Base-by-base conservation (phyloP, 1,139 yeast genomes). In the Sugiyamaella grinbergsii region DNA sequence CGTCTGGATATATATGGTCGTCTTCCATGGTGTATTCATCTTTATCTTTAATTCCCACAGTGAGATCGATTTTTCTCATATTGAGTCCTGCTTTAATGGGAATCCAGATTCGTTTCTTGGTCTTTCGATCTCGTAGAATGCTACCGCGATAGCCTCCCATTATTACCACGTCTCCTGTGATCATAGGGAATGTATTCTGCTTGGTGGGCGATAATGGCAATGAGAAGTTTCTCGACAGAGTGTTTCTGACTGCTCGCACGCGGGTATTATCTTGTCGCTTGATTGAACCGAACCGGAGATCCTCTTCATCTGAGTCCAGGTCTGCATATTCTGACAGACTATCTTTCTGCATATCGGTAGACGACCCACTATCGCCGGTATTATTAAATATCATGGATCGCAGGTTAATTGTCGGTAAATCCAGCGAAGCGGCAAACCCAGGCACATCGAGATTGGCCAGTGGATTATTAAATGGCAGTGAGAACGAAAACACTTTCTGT, bases 91-190 rank as follows among this genome's bases (percentile, higher is more conserved):
- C 96, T 61, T 85, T 85, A 28, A 89, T 66, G 0, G 97, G 97
- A 29, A 90, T 80, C 97, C 97, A 90, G 1, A 86, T 79, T 47
- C 93, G 73, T 54, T 83, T 79, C 15, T 74, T 71, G 0, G 95
- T 83, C 29, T 73, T 73, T 0, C 79, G 63, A 61, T 87, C 94
- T 42, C 94, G 68, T 50, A 90, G 68, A n/a, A 85, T 78, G 24
- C 90, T 82, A 1, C 97, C 97, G 61, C 97, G 74, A 66, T 86
- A 90, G 0, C 97, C 97, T 2, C 97, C 96, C 68, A 90, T 55
- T 1, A 90, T 74, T 1, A 90, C 80, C 1, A 90, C 76, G 61
- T 89, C 89, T 2, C 96, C 96, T 16, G 80, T 82, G 1, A 88
- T 62, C 26, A 78, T 78, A 42, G 71, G 69, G 46, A 68, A 59